phyloP scores from a whole-genome alignment of 2,329 filamentous ascomycete genomes.

The Fusarium sp. region DNA sequence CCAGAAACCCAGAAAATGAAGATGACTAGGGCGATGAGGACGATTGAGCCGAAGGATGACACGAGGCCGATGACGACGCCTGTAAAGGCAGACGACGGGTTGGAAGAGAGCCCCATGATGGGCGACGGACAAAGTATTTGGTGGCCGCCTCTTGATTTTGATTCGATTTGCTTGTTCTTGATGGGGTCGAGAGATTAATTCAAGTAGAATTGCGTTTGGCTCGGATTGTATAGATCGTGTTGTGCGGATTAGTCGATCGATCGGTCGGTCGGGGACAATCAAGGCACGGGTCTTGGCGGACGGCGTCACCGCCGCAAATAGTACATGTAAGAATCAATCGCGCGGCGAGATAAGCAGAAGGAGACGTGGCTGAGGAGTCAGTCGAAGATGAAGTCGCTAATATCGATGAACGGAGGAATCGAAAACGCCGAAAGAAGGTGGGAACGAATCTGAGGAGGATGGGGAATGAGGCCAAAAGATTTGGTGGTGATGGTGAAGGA shows the following conservation, averaged over 20 bases:
- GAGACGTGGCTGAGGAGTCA: background rate
- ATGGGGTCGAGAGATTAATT: background rate
- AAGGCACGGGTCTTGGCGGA: conserved; percentile 37
- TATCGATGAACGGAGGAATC: conserved; percentile 9
- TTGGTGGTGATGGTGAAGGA: conserved; percentile 13
- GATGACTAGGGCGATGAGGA: conserved; percentile 82
- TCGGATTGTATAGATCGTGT: conserved; percentile 23
- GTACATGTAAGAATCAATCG: conserved; percentile 42
- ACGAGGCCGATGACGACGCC: conserved; percentile 95
- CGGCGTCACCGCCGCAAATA: conserved; percentile 44
- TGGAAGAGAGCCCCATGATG: conserved; percentile 44
- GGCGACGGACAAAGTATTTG: conserved; percentile 1
- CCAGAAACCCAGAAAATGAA: conserved; percentile 87
- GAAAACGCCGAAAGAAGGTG: conserved; percentile 19
- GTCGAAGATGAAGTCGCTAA: background rate
- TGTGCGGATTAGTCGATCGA: conserved; percentile 31
- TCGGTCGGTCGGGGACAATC: conserved; percentile 28
- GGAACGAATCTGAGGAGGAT: conserved; percentile 6
- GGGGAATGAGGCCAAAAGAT: conserved; percentile 10
- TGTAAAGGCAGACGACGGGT: conserved; percentile 61
- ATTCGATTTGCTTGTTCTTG: background rate
- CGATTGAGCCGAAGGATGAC: conserved; percentile 91
- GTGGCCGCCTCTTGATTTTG: background rate
- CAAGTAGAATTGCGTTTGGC: conserved; percentile 21
- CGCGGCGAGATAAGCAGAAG: conserved; percentile 23